A percentile compares a stretch with the other conserved stretches of the same genome.
These are phyloP conservation scores for Colletotrichum theobromicola DNA, from an alignment of 2,329 filamentous ascomycete genomes.

Conservation along the genomic window DNA sequence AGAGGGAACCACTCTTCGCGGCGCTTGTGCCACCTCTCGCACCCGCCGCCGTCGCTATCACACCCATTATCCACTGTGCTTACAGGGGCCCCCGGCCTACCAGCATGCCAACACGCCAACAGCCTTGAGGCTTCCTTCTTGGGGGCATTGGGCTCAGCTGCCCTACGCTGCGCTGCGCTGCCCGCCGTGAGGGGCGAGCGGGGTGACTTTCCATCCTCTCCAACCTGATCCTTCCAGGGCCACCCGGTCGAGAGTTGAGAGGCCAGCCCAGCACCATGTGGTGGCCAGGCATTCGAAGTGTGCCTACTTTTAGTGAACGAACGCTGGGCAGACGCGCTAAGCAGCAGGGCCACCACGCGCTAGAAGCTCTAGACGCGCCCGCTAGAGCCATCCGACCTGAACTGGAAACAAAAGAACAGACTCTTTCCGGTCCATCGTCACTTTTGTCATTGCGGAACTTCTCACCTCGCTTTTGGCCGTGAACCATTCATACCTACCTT, in stretches of 20 bases:
- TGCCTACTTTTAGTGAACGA: not conserved
- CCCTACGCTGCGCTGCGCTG: not conserved
- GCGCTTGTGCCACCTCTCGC: not conserved
- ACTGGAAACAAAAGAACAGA: conserved; percentile 16
- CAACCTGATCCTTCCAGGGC: not conserved
- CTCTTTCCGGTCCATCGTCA: not conserved
- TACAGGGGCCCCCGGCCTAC: not conserved
- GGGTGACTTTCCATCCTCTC: not conserved
- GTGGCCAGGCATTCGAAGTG: not conserved
- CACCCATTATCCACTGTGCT: not conserved
- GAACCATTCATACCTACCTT: not conserved
- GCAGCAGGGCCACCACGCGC: not conserved
- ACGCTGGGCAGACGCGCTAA: not conserved
- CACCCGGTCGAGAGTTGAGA: not conserved
- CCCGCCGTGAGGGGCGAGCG: not conserved
- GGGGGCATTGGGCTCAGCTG: not conserved
- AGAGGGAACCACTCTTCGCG: not conserved
- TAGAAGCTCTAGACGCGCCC: not conserved
- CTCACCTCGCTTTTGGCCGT: not conserved
- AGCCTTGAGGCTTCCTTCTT: not conserved
- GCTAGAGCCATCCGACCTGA: conserved; percentile 8
- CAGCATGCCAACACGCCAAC: not conserved
- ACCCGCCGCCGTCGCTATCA: not conserved
- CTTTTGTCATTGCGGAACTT: not conserved
- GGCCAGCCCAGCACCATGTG: not conserved